Percentiles rank a stretch among this genome's conserved stretches.
Conservation (phyloP, 2,329 filamentous ascomycete species). For the Neopestalotiopsis rosae region DNA sequence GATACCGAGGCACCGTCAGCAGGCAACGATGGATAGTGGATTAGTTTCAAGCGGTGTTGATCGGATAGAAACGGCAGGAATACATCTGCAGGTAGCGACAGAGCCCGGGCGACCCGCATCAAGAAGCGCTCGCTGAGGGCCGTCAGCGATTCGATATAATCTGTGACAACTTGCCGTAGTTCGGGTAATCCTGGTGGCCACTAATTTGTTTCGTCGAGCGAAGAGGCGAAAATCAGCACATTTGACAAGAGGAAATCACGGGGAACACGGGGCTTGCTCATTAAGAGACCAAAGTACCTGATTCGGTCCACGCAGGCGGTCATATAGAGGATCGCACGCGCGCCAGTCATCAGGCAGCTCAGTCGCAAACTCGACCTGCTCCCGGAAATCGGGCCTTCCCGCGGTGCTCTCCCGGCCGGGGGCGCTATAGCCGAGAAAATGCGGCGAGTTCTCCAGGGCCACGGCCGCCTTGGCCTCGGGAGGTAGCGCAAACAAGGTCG, state of each 20-base stretch:
- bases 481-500: conserved; percentile 48
- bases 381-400: conserved; percentile 54
- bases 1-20: conserved; percentile 19
- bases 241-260: background rate
- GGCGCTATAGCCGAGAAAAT: conserved; percentile 65
- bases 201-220: conserved; percentile 29
- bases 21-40: conserved; percentile 52
- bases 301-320: conserved; percentile 53
- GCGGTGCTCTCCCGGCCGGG: conserved; percentile 62
- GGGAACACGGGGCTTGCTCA: too few species aligned
- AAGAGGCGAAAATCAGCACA: too few species aligned
- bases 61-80: conserved; percentile 59
- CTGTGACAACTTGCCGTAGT: conserved; percentile 44
- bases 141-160: conserved; percentile 58
- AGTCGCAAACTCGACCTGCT: conserved; percentile 66
- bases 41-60: conserved; percentile 65
- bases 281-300: conserved; percentile 39
- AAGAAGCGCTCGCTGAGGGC: conserved; percentile 58
- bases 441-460: conserved; percentile 58
- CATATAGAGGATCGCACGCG: conserved; percentile 41
- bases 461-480: conserved; percentile 43
- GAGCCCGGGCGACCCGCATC: conserved; percentile 59
- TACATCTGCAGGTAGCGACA: conserved; percentile 51
- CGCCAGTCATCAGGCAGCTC: conserved; percentile 49
- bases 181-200: conserved; percentile 46